phyloP scores from a whole-genome alignment of 1,284 basidiomycete species.

The Heterobasidion annosum region DNA sequence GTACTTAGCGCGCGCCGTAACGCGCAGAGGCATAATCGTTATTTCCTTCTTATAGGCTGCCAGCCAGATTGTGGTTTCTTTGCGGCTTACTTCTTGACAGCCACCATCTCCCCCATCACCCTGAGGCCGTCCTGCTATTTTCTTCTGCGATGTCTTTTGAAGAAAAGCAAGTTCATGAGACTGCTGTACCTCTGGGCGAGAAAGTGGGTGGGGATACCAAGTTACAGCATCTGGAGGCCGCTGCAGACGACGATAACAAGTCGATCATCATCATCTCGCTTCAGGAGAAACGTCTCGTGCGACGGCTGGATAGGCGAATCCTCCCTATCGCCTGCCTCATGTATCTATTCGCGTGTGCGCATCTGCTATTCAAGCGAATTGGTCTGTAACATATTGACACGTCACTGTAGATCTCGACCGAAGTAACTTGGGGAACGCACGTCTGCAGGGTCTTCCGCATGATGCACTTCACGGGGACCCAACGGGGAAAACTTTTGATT shows the following conservation, averaged over 20 bases:
- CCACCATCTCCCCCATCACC: background rate
- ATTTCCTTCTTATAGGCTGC: too few species aligned
- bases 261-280: slow-evolving; percentile 1
- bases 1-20: too few species aligned
- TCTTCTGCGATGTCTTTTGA: background rate
- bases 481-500: slow-evolving; percentile 59
- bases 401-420: slow-evolving; percentile 51
- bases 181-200: background rate
- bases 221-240: background rate
- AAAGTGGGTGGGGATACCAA: background rate
- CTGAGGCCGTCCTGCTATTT: background rate
- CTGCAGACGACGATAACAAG: background rate
- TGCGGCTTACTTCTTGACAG: background rate
- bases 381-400: background rate
- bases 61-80: too few species aligned
- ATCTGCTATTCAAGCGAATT: background rate
- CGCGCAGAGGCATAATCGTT: too few species aligned
- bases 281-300: slow-evolving; percentile 50
- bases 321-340: slow-evolving; percentile 63
- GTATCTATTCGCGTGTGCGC: slow-evolving; percentile 68
- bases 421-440: slow-evolving; percentile 69
- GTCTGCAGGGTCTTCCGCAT: slow-evolving; percentile 57
- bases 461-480: slow-evolving; percentile 61
- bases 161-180: background rate
- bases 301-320: slow-evolving; percentile 60